Evolutionary conservation across 306 rosid species (phyloP).

Genomic region (Quercus glauca): DNA sequence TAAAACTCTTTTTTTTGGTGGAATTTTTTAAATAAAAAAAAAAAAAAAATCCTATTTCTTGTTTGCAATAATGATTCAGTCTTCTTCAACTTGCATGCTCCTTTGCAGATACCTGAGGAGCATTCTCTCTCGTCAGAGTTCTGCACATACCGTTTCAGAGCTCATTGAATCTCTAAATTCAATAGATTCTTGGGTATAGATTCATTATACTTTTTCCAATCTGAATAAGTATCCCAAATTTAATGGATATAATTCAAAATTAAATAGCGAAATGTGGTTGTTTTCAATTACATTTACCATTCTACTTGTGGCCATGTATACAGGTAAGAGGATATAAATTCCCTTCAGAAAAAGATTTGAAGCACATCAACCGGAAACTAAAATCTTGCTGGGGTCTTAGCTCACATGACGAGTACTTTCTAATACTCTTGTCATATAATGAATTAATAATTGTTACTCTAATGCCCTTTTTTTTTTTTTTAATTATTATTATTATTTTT

Average conservation of each 20-base stretch:
- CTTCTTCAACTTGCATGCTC: conserved; percentile 10
- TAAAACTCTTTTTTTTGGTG: background rate
- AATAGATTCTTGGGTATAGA: conserved; percentile 72
- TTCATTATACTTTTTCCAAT: conserved; percentile 11
- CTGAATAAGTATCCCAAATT: background rate
- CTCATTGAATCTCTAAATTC: conserved; percentile 54
- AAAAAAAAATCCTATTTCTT: background rate
- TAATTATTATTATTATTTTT: no score
- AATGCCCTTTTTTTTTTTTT: no score
- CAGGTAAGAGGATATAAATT: conserved; percentile 60
- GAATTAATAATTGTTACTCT: background rate
- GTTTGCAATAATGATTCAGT: conserved; percentile 20
- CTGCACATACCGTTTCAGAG: conserved; percentile 55
- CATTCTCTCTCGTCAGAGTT: conserved; percentile 54
- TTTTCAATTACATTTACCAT: conserved; percentile 27
- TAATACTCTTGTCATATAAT: conserved; percentile 23
- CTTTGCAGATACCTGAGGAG: conserved; percentile 58
- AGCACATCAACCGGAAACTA: conserved; percentile 81
- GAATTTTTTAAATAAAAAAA: background rate
- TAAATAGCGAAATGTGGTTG: background rate
- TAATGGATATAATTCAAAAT: background rate
- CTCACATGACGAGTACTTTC: conserved; percentile 75
- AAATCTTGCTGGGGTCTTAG: conserved; percentile 90
- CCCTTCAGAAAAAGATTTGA: conserved; percentile 84
- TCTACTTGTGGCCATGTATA: conserved; percentile 23